phyloP scores from a whole-genome alignment of 2,329 filamentous ascomycete species.

The Cercospora nicotianae region DNA sequence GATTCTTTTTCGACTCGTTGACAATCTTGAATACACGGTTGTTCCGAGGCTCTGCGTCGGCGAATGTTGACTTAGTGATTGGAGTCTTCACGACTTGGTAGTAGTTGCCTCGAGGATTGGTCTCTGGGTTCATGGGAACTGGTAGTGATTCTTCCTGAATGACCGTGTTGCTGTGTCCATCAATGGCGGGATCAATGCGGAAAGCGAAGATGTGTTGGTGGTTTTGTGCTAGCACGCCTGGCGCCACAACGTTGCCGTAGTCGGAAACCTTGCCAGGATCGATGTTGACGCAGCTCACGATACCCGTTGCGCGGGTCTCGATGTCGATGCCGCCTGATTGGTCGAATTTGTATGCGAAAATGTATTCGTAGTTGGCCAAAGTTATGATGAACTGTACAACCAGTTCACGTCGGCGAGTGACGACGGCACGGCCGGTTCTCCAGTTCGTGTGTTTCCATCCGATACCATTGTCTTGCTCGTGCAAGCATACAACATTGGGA shows the following conservation, averaged over 20 bases:
- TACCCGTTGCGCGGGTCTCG: conserved; percentile 66
- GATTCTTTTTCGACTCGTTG: conserved; percentile 51
- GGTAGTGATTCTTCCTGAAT: conserved; percentile 56
- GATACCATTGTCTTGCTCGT: conserved; percentile 69
- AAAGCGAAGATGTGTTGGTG: conserved; percentile 70
- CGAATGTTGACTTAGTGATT: conserved; percentile 27
- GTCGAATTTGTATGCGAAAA: conserved; percentile 65
- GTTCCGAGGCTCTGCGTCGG: conserved; percentile 46
- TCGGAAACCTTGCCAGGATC: conserved; percentile 55
- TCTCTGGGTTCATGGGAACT: conserved; percentile 51
- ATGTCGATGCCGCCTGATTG: conserved; percentile 61
- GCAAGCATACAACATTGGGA: conserved; percentile 65
- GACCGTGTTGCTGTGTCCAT: conserved; percentile 56
- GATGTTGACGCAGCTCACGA: conserved; percentile 61
- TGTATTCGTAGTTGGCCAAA: conserved; percentile 66
- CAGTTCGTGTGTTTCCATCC: conserved; percentile 72
- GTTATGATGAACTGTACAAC: conserved; percentile 69
- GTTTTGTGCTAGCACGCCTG: conserved; percentile 66
- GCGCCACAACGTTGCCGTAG: conserved; percentile 60
- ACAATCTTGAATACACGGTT: conserved; percentile 59
- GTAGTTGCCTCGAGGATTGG: conserved; percentile 62
- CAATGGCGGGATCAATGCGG: conserved; percentile 65
- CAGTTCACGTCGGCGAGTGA: conserved; percentile 62
- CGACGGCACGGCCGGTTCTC: conserved; percentile 61
- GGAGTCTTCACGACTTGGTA: conserved; percentile 54